A percentile compares a stretch with the other conserved stretches of the same genome.
phyloP scores from a whole-genome alignment of 2,329 filamentous ascomycete species.

The Leptographium flavum region DNA sequence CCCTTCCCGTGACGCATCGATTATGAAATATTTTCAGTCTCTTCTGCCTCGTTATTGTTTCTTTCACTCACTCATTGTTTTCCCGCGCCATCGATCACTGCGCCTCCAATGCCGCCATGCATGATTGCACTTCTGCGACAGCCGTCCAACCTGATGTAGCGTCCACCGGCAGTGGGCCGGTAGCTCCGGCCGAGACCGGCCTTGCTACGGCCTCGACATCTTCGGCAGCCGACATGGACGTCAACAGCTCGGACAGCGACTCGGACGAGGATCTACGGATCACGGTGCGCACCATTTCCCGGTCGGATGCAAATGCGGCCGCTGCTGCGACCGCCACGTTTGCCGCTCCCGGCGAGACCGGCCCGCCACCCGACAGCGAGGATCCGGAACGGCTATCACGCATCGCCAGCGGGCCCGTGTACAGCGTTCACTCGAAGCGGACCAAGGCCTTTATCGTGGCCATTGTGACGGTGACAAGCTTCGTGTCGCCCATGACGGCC shows the following conservation, averaged over 20 bases:
- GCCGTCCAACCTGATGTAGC: not conserved
- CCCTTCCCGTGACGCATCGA: not conserved
- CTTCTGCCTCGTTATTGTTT: not conserved
- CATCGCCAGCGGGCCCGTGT: constrained; percentile 24
- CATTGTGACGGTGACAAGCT: constrained; percentile 37
- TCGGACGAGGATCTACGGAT: not conserved
- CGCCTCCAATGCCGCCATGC: constrained; percentile 9
- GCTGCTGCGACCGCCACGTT: not conserved
- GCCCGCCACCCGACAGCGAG: not conserved
- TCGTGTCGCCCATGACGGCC: constrained; percentile 43
- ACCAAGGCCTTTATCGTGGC: constrained; percentile 37
- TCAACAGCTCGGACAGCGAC: not conserved
- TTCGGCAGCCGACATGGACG: too few species aligned
- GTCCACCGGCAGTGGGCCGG: not conserved
- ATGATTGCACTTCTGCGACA: not conserved
- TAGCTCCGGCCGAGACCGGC: not conserved
- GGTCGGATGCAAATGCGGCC: not conserved
- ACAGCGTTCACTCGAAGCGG: constrained; percentile 23
- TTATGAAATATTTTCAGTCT: too few species aligned
- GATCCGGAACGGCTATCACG: constrained; percentile 21
- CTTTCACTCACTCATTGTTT: not conserved
- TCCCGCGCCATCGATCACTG: not conserved
- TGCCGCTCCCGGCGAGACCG: not conserved
- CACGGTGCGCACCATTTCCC: not conserved
- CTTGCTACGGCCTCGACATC: not conserved